These are phyloP conservation scores for Gynochthodes officinalis DNA, from an alignment of 257 asterid species.

Conservation along the genomic window DNA sequence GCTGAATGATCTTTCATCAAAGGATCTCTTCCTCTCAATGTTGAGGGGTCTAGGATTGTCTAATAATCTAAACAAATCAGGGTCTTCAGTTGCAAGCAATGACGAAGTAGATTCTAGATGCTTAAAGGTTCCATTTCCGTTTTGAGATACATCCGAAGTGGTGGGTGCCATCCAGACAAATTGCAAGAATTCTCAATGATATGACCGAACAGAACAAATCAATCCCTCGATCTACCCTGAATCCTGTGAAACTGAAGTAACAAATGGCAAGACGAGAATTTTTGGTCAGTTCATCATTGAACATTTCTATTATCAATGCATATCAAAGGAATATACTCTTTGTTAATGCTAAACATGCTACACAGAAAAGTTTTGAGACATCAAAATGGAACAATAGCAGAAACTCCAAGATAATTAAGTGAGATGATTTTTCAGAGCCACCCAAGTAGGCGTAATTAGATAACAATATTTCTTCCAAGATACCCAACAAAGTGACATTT, in stretches of 20 bases:
- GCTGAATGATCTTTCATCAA: conserved; percentile 81
- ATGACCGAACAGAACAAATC: conserved; percentile 3
- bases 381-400: not conserved
- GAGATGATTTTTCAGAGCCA: not conserved
- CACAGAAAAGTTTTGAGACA: not conserved
- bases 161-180: conserved; percentile 50
- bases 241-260: not conserved
- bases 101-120: conserved; percentile 50
- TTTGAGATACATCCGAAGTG: conserved; percentile 36
- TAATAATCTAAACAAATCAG: conserved; percentile 53
- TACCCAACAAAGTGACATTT: not conserved
- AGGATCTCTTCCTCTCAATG: conserved; percentile 82
- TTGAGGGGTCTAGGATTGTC: conserved; percentile 60
- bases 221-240: conserved; percentile 30
- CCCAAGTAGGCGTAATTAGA: not conserved
- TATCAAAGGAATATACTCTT: not conserved
- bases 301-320: not conserved
- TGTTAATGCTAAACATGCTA: not conserved
- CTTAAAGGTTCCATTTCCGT: conserved; percentile 56
- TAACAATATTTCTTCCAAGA: not conserved
- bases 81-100: conserved; percentile 68
- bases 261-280: not conserved
- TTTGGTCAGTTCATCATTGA: not conserved
- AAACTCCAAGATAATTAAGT: not conserved
- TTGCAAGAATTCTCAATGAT: conserved; percentile 7